Conservation (phyloP, 345 rosid genomes). For the Lagerstroemia speciosa region DNA sequence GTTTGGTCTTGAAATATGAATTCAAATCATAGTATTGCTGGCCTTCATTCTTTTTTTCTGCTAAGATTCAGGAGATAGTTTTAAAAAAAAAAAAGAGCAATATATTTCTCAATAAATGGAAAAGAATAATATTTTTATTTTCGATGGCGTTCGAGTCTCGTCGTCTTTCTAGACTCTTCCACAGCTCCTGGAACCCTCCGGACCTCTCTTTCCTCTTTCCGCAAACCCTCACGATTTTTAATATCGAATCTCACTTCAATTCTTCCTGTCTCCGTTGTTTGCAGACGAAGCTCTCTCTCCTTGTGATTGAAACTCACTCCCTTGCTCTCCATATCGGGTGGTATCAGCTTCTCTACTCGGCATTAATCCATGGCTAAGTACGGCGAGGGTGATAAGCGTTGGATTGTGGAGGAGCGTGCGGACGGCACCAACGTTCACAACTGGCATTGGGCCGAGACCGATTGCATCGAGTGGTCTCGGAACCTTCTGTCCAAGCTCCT, state of each 20-base stretch:
- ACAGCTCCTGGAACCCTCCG: background rate
- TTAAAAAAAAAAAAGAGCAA: no score
- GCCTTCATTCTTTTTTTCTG: no score
- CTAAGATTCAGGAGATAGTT: no score
- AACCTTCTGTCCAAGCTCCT: constrained; percentile 47
- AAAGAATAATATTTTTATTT: no score
- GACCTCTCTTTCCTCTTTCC: background rate
- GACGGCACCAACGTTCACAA: constrained; percentile 96
- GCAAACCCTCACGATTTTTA: no score
- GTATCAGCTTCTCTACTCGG: background rate
- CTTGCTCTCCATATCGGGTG: background rate
- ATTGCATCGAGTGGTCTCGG: constrained; percentile 83
- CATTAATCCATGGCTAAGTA: constrained; percentile 56
- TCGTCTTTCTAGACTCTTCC: constrained; percentile 9
- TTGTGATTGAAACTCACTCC: background rate
- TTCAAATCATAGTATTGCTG: no score
- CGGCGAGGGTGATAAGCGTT: constrained; percentile 97
- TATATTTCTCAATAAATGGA: no score
- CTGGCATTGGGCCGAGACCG: constrained; percentile 99
- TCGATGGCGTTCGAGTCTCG: background rate
- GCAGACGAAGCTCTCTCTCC: background rate
- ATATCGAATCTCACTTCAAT: no score
- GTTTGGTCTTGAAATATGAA: no score
- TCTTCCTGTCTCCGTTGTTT: background rate
- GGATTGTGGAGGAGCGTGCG: constrained; percentile 96